Evolutionary conservation across 2,329 filamentous ascomycete genomes (phyloP), one percentile per base, ranked within the genome.

Genomic region (Microcera coccophila): DNA sequence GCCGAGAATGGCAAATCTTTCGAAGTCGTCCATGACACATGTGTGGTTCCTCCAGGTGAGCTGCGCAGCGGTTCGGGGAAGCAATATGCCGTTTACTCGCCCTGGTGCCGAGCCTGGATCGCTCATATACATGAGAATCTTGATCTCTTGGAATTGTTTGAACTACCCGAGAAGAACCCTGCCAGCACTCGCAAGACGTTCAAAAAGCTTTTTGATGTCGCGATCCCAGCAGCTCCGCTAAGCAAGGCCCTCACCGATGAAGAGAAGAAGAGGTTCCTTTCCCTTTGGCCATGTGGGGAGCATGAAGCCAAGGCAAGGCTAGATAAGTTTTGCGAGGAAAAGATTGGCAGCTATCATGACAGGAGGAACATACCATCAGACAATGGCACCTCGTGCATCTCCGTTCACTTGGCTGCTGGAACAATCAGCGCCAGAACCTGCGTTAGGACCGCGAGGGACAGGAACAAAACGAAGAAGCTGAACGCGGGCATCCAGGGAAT

Each of bases 41-140:
- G 89, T 51, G 79, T 94, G 1, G 88, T 95, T 0, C 74, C 81
- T 0, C 90, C 90, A 0, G 88, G 87, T 0, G 68, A 71, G 28
- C 64, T 95, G 28, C 67, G 67, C 15, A 87, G 75, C 4, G 83
- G 86, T 3, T 66, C 74, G 3, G 88, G 89, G 2, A 87, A 79
- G 41, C 87, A 91, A 56, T 94, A 93, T 55, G 79, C 87, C 0
- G 87, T 95, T 1, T 95, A 93, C 55, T 81, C 75, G 2, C 90
- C 89, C 0, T 95, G 89, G 88, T 91, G 78, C 60, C 75, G 82
- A 14, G 59, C 84, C 0, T 95, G 90, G 89, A 66, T 90, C 17
- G 76, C 78, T 4, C 78, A 90, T 53, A 58, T 95, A 4, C 82
- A 90, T 46, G 71, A 76, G 3, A 81, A 94, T 49, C 76, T 78